Conservation (phyloP, 805 yeast species). For the Kurtzmaniella fragi region DNA sequence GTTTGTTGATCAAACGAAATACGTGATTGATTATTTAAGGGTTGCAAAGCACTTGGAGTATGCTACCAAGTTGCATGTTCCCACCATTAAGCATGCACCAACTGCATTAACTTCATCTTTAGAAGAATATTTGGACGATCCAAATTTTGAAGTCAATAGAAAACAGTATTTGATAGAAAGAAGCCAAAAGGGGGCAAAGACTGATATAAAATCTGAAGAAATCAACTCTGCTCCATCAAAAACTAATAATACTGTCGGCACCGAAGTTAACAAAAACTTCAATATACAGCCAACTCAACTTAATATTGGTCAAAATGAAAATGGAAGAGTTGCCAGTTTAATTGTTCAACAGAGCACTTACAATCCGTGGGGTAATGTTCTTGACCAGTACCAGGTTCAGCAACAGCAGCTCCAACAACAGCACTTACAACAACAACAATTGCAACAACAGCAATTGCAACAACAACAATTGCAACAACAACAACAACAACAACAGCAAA, state of each 20-base stretch:
- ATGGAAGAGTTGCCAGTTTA: constrained; percentile 18
- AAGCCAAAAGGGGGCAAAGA: constrained; percentile 13
- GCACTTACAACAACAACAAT: constrained; percentile 16
- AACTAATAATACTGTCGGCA: no score
- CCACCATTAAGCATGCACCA: constrained; percentile 96
- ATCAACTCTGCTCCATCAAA: constrained; percentile 1
- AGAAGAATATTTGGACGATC: constrained; percentile 85
- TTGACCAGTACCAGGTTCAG: constrained; percentile 7
- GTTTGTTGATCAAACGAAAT: constrained; percentile 80
- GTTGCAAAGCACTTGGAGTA: constrained; percentile 85
- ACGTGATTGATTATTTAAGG: constrained; percentile 81
- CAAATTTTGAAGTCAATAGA: constrained; percentile 75
- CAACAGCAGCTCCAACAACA: constrained; percentile 9
- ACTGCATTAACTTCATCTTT: constrained; percentile 83
- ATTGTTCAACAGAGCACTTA: constrained; percentile 33
- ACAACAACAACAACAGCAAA: constrained; percentile 5
- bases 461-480: constrained; percentile 8
- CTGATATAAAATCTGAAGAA: background rate
- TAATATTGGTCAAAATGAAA: background rate
- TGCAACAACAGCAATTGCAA: constrained; percentile 12
- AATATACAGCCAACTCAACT: background rate
- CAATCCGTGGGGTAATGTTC: constrained; percentile 35
- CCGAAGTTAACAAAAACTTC: background rate
- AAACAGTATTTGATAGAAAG: constrained; percentile 72
- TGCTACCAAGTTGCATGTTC: constrained; percentile 85